Percentiles rank a stretch among this genome's conserved stretches.
Conservation (phyloP, 306 rosid genomes). For the Begonia masoniana region DNA sequence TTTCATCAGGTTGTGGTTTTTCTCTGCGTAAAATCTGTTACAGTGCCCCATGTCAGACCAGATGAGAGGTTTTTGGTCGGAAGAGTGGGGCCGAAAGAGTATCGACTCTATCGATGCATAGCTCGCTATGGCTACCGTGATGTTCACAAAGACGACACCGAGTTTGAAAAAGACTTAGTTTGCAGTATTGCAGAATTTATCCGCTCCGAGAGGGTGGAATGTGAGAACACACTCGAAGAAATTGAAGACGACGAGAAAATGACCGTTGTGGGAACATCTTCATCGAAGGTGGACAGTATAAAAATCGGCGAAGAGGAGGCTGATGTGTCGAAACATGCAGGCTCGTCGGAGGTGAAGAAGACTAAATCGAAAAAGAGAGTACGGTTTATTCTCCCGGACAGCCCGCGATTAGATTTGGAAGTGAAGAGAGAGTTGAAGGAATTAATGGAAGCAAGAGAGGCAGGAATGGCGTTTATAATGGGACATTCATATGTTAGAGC, state of each 20-base stretch:
- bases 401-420: conserved; percentile 43
- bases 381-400: conserved; percentile 61
- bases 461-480: conserved; percentile 90
- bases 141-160: conserved; percentile 70
- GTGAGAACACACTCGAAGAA: conserved; percentile 17
- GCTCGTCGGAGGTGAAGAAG: conserved; percentile 51
- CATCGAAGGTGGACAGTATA: conserved; percentile 50
- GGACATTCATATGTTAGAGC: conserved; percentile 91
- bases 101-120: conserved; percentile 76
- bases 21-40: conserved; percentile 90
- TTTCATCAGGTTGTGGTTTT: conserved; percentile 91
- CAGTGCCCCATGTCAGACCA: conserved; percentile 85
- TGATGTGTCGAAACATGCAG: conserved; percentile 18
- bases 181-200: conserved; percentile 85
- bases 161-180: conserved; percentile 82
- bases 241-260: conserved; percentile 44
- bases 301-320: conserved; percentile 43
- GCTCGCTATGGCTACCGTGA: conserved; percentile 91
- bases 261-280: conserved; percentile 85
- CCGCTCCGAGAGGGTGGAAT: conserved; percentile 45
- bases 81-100: conserved; percentile 87
- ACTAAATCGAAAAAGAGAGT: conserved; percentile 57
- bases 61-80: conserved; percentile 92
- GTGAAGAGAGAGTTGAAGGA: conserved; percentile 57
- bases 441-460: conserved; percentile 91